Evolutionary conservation across 148 eudicot species (phyloP), one percentile per base, ranked within the genome.

Genomic region (Salicornia ramosissima): DNA sequence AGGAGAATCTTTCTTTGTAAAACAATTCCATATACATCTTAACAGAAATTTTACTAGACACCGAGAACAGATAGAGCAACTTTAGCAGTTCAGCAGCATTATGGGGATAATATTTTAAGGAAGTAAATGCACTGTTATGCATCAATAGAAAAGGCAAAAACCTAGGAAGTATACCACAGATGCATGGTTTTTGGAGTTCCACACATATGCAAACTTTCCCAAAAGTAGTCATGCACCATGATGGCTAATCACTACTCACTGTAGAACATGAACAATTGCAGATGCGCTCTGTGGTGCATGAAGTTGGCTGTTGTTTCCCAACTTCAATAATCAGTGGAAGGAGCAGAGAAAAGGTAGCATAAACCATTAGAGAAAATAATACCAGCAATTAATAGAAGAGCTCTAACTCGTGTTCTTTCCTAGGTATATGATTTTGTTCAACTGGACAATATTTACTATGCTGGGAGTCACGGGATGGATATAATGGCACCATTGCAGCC

Each of bases 391-490:
- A 65, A 29, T 45, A 45, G 50, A 61, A 40, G 30, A 43, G 43
- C 55, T 30, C 55, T 68, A 21, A 47, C 57, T 16, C 11, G 30
- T 3, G 21, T 25, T 5, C 8, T 62, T 59, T 34, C 30, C 15
- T 61, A 86, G 89, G 89, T 86, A 26, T 78, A 83, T 68, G 82
- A 73, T n/a, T 86, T 86, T 71, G 87, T 86, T 24, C 70, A 71
- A 66, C 51, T 86, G 34, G 81, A 83, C 53, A 71, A 81, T 71
- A 74, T 86, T 34, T 86, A 77, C 69, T 86, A 86, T 68, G 89
- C 89, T 64, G 89, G 89, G 52, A 86, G 89, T 70, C 89, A 86
- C 29, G 89, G 89, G 53, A 79, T 86, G 83, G 89, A 86, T 63
- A 86, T 86, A 59, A 81, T 81, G 81, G 89, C 85, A 46, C 87